Evolutionary conservation across 1,284 basidiomycete genomes (phyloP).

Genomic region (Phellopilus nigrolimitatus): DNA sequence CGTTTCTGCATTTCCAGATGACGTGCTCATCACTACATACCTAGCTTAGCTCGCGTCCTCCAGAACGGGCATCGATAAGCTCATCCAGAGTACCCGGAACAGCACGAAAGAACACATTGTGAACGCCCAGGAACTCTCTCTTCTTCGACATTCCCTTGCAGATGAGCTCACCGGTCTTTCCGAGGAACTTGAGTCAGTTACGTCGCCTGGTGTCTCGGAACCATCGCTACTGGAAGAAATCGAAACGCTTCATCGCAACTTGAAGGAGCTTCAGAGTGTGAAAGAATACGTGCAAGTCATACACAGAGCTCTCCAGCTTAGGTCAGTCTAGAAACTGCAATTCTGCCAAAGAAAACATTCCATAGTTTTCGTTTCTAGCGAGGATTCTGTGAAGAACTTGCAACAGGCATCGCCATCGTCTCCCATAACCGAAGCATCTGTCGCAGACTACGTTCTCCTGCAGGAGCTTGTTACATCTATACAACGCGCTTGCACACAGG

Average conservation of each 20-base stretch:
- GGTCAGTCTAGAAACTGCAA: constrained; percentile 47
- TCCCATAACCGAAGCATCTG: constrained; percentile 40
- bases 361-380: constrained; percentile 35
- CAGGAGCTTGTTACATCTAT: constrained; percentile 54
- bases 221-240: constrained; percentile 76
- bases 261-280: constrained; percentile 72
- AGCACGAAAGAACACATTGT: constrained; percentile 44
- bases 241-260: constrained; percentile 64
- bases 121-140: constrained; percentile 66
- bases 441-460: constrained; percentile 58
- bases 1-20: not conserved
- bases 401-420: constrained; percentile 31
- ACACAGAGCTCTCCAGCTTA: constrained; percentile 64
- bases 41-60: constrained; percentile 57
- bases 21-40: constrained; percentile 25
- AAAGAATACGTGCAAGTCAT: constrained; percentile 73
- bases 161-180: constrained; percentile 72
- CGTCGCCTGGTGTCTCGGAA: constrained; percentile 26
- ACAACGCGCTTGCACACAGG: constrained; percentile 37
- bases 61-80: constrained; percentile 37
- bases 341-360: not conserved
- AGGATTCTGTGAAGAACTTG: constrained; percentile 49
- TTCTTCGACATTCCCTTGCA: constrained; percentile 71
- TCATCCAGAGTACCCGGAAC: constrained; percentile 42
- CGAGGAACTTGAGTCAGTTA: constrained; percentile 56